A percentile compares a stretch with the other conserved stretches of the same genome.
Evolutionary conservation across 768 basidiomycete genomes (phyloP).

Genomic region (Tylopilus sp.): DNA sequence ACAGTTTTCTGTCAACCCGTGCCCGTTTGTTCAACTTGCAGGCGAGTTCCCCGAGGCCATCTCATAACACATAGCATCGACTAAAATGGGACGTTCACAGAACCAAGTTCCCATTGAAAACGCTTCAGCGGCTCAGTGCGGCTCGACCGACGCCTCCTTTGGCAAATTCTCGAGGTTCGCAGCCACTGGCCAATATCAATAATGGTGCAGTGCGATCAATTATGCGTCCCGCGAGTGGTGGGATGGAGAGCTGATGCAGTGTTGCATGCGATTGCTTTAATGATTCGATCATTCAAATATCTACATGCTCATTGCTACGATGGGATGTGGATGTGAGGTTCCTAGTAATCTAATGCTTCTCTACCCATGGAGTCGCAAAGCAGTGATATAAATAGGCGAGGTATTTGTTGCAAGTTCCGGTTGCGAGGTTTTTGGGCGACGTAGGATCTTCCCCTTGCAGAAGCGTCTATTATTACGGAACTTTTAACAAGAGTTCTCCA

Average conservation of each 20-base stretch:
- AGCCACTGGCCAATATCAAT: slow-evolving; percentile 33
- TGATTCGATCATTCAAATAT: background rate
- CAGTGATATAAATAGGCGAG: slow-evolving; percentile 56
- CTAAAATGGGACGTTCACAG: slow-evolving; percentile 37
- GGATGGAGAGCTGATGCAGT: slow-evolving; percentile 12
- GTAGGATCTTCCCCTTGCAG: slow-evolving; percentile 35
- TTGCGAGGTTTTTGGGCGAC: slow-evolving; percentile 18
- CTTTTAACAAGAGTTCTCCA: background rate
- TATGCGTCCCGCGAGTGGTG: slow-evolving; percentile 17
- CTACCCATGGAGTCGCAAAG: slow-evolving; percentile 38
- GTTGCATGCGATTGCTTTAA: background rate
- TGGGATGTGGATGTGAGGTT: background rate
- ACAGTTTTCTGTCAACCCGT: slow-evolving; percentile 92
- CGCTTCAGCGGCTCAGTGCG: slow-evolving; percentile 76
- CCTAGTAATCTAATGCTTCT: background rate
- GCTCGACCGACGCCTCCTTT: slow-evolving; percentile 42
- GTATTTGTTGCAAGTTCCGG: slow-evolving; percentile 12
- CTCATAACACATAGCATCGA: background rate
- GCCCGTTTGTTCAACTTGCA: slow-evolving; percentile 91
- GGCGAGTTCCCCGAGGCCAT: slow-evolving; percentile 46
- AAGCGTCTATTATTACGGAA: background rate
- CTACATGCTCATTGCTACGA: background rate
- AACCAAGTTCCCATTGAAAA: slow-evolving; percentile 94
- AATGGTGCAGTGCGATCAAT: slow-evolving; percentile 26
- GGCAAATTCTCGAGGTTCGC: slow-evolving; percentile 27